Percentiles rank a stretch among this genome's conserved stretches.
Conservation (phyloP, 192 early-diverging fungal genomes). For the Oehlia diaphana region DNA sequence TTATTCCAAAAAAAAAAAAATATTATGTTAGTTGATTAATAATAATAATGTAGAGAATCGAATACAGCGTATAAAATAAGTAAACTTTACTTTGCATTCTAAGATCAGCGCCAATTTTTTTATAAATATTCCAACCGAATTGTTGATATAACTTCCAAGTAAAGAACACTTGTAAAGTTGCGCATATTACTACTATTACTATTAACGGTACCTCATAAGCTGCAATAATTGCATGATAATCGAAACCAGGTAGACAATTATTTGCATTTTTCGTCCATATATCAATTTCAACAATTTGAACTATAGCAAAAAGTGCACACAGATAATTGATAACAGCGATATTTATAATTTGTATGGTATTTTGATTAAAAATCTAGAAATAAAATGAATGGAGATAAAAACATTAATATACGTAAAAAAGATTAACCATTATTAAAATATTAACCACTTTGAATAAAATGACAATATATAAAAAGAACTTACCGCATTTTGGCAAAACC, state of each 20-base stretch:
- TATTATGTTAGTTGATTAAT: background rate
- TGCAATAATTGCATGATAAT: background rate
- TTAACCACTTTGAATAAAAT: background rate
- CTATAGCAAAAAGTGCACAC: conserved; percentile 8
- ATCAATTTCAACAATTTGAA: conserved; percentile 28
- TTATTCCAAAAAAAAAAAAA: conserved; percentile 1
- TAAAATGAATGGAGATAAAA: background rate
- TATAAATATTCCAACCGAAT: conserved; percentile 63
- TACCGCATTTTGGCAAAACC: conserved; percentile 12
- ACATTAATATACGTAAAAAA: background rate
- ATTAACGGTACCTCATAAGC: conserved; percentile 5
- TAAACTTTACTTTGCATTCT: conserved; percentile 53
- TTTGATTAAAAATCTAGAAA: conserved; percentile 13
- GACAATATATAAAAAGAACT: background rate
- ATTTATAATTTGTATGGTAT: conserved; percentile 25
- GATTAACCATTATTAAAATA: background rate
- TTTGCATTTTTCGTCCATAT: background rate
- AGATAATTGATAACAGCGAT: conserved; percentile 22
- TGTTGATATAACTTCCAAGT: conserved; percentile 51
- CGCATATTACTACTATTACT: conserved; percentile 11
- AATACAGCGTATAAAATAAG: background rate
- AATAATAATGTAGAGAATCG: background rate
- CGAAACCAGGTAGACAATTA: background rate
- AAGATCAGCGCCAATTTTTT: conserved; percentile 61
- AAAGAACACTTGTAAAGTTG: conserved; percentile 8